These are phyloP conservation scores for Anacardium occidentale DNA, from an alignment of 345 rosid species.

Conservation along the genomic window DNA sequence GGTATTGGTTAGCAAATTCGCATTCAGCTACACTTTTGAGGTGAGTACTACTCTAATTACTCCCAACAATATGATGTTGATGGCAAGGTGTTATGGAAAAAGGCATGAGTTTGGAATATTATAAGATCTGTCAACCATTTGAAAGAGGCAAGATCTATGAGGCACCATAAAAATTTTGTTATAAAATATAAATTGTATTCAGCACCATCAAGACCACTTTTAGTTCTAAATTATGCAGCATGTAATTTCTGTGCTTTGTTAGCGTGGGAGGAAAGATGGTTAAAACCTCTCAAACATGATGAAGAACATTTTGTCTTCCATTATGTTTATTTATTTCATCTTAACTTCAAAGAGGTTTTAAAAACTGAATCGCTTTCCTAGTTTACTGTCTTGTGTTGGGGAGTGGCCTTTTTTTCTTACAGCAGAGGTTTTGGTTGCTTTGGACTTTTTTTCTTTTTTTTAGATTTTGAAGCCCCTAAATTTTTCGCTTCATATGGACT, in stretches of 20 bases:
- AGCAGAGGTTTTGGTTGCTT: too few species aligned
- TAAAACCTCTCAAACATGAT: not conserved
- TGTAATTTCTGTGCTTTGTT: not conserved
- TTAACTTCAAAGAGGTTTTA: too few species aligned
- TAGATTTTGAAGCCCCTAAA: too few species aligned
- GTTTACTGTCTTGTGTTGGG: too few species aligned
- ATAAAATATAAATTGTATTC: not conserved
- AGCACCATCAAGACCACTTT: slow-evolving; percentile 2
- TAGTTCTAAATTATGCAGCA: not conserved
- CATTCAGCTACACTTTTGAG: slow-evolving; percentile 90
- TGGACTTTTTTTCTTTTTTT: too few species aligned
- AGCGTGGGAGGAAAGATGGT: not conserved
- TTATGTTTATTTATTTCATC: not conserved
- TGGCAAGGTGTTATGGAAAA: not conserved
- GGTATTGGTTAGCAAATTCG: slow-evolving; percentile 67
- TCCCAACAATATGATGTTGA: not conserved
- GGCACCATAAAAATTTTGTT: slow-evolving; percentile 4
- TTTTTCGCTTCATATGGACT: too few species aligned
- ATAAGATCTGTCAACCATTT: not conserved
- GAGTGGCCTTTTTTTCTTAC: too few species aligned
- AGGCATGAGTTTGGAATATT: not conserved
- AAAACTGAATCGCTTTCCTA: too few species aligned
- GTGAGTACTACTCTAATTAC: slow-evolving; percentile 34
- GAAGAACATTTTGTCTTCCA: not conserved
- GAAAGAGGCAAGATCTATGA: not conserved